Evolutionary conservation across 306 rosid species (phyloP).

Genomic region (Gynostemma pentaphyllum): DNA sequence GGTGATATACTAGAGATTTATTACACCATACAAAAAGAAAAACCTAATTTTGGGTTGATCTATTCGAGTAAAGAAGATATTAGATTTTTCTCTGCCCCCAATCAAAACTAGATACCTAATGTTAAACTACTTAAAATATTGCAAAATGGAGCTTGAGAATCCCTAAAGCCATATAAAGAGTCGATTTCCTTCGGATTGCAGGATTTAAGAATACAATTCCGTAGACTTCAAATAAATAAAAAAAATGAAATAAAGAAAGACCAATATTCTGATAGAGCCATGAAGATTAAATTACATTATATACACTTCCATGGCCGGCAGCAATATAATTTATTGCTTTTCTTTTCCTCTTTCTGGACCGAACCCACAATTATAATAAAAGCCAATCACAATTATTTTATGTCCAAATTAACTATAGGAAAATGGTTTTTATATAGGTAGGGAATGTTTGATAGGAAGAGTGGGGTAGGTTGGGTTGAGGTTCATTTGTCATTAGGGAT

Average conservation of each 20-base stretch:
- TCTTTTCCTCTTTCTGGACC: not conserved
- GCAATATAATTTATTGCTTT: not conserved
- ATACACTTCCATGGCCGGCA: not conserved
- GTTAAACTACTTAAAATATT: not conserved
- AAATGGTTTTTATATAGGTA: too few relatives aligned
- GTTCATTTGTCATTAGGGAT: too few relatives aligned
- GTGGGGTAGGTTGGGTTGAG: too few relatives aligned
- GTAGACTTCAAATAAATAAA: not conserved
- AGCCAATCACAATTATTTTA: not conserved
- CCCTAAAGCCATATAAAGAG: not conserved
- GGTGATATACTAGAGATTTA: too few relatives aligned
- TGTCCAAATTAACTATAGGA: not conserved
- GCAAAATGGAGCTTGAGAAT: not conserved
- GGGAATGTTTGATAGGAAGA: too few relatives aligned
- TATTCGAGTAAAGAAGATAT: not conserved
- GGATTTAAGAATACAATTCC: not conserved
- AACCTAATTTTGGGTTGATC: too few relatives aligned
- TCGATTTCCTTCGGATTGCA: not conserved
- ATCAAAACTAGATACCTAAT: not conserved
- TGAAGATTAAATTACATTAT: not conserved
- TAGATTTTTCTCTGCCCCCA: not conserved
- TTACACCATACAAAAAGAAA: too few relatives aligned
- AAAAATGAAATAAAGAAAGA: not conserved
- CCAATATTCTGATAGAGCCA: not conserved
- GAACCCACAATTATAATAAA: not conserved